Base-by-base conservation (phyloP, 2,329 filamentous ascomycete genomes). In the Tolypocladium cylindrosporum region DNA sequence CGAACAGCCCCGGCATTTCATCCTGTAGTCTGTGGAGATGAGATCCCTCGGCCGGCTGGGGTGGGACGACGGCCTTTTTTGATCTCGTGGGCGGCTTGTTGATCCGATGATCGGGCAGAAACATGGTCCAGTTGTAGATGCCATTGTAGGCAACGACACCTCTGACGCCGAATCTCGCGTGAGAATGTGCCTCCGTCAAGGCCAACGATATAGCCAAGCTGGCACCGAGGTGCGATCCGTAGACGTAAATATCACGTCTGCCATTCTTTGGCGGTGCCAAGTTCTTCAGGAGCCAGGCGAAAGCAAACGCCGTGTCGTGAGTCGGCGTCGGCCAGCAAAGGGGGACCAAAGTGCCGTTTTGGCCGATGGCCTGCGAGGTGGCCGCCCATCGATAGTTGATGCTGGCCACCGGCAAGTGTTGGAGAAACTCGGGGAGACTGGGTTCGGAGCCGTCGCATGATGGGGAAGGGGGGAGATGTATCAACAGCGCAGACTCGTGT, bases 121-220 rank as follows among this genome's bases (percentile, higher is more conserved):
- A 82, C 67, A 75, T 80, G 58, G 82, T 83, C 84, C 84, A 87
- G 71, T 87, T 80, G 70, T 84, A 87, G 59, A 87, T 76, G 48
- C 82, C 84, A 62, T 87, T 83, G 68, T 79, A 79, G 9, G 78
- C 76, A 19, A 83, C 70, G 39, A 85, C 68, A 9, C 83, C 83
- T 11, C 79, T 75, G 50, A 86, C 72, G 43, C 72, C 74, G 64
- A 81, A 74, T 39, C 64, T 69, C 16, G 70, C 64, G 57, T 78
- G 71, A 2, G 71, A 63, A 51, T 75, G 72, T 1, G 77, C 71
- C 66, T 86, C 82, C 2, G 82, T 86, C 50, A 87, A 68, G 10
- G 83, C 78, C 3, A 87, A 72, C 1, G 81, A 78, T 16, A 78
- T 72, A 36, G 82, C 84, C 9, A 87, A 72, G 16, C 78, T 75